Evolutionary conservation across 192 early-diverging fungal genomes (phyloP).

Genomic region (Coemansia sp.): DNA sequence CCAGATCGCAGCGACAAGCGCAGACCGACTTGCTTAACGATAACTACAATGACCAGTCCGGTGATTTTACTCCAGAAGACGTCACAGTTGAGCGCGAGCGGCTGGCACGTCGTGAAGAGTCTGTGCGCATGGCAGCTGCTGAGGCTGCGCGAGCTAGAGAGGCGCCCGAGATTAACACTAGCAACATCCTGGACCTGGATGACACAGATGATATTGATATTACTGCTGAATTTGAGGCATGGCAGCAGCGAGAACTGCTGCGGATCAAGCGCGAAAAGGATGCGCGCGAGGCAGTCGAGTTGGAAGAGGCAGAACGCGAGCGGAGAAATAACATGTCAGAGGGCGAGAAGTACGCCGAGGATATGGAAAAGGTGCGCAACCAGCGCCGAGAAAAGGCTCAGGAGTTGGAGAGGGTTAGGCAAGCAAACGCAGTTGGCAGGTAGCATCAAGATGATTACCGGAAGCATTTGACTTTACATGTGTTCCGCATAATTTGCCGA

Average conservation of each 20-base stretch:
- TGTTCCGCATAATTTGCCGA: neutral
- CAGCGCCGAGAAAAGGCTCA: slow-evolving; percentile 63
- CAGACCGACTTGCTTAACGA: neutral
- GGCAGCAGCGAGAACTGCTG: slow-evolving; percentile 88
- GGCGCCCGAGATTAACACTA: slow-evolving; percentile 45
- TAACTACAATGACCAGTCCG: neutral
- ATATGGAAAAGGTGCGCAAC: slow-evolving; percentile 63
- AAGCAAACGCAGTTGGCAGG: neutral
- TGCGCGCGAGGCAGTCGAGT: slow-evolving; percentile 69
- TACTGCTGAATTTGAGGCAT: slow-evolving; percentile 85
- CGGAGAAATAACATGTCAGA: slow-evolving; percentile 82
- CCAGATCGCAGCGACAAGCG: slow-evolving; percentile 66
- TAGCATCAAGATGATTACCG: neutral
- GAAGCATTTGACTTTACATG: neutral
- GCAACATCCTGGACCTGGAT: slow-evolving; percentile 66
- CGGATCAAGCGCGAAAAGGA: slow-evolving; percentile 89
- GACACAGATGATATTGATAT: slow-evolving; percentile 92
- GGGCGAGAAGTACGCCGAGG: slow-evolving; percentile 74
- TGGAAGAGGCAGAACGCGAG: slow-evolving; percentile 79
- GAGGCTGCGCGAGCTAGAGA: slow-evolving; percentile 35
- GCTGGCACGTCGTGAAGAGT: slow-evolving; percentile 57
- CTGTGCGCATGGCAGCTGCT: slow-evolving; percentile 35
- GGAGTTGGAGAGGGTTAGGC: neutral
- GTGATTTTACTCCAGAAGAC: slow-evolving; percentile 54
- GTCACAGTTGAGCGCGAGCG: slow-evolving; percentile 58